phyloP scores from a whole-genome alignment of 23 red algal genomes.

The Gracilaria domingensis region DNA sequence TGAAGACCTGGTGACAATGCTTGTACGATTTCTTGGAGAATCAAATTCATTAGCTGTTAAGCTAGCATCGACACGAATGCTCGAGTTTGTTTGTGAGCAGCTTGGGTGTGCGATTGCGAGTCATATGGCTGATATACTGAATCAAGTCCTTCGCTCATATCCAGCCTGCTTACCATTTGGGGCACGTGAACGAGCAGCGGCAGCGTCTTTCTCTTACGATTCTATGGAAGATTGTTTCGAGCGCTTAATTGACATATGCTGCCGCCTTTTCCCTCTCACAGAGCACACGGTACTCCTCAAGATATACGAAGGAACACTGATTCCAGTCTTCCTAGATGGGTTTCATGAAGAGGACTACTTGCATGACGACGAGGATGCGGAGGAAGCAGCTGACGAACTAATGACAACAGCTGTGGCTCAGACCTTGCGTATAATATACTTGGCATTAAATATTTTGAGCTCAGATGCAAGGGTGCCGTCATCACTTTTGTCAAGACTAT shows the following conservation, averaged over 20 bases:
- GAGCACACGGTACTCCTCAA: conserved; percentile 75
- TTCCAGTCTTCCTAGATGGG: conserved; percentile 72
- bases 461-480: conserved; percentile 74
- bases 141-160: conserved; percentile 67
- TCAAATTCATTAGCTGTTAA: conserved; percentile 53
- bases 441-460: conserved; percentile 63
- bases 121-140: conserved; percentile 71
- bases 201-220: conserved; percentile 76
- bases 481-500: conserved; percentile 56
- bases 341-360: conserved; percentile 77
- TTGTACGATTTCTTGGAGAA: conserved; percentile 64
- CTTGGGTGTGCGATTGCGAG: conserved; percentile 73
- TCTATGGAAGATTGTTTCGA: conserved; percentile 84
- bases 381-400: conserved; percentile 59
- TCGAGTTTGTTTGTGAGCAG: conserved; percentile 84
- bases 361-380: conserved; percentile 39
- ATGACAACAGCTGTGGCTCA: conserved; percentile 67
- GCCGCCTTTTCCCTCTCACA: conserved; percentile 79
- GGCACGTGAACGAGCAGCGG: conserved; percentile 70
- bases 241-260: conserved; percentile 77
- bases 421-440: conserved; percentile 68
- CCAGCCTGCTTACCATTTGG: conserved; percentile 47
- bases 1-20: conserved; percentile 48
- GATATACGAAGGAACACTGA: conserved; percentile 70
- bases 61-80: conserved; percentile 59